Conservation (phyloP, 192 early-diverging fungal species). For the Thamnidium elegans region DNA sequence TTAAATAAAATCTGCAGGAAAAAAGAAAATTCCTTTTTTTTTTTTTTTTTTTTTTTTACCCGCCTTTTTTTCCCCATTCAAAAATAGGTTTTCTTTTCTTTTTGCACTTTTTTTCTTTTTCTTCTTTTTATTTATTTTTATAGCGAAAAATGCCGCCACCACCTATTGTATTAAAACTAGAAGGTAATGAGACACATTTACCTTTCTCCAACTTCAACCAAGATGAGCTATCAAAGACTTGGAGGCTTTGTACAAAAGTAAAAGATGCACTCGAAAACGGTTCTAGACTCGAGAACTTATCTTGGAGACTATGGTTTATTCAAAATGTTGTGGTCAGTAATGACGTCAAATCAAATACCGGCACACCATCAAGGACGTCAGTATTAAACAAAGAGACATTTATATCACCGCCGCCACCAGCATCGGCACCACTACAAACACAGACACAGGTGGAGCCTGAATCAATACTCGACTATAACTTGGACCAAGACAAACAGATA, state of each 20-base stretch:
- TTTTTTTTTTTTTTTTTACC: no score
- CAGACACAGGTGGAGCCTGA: neutral
- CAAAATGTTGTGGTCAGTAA: constrained; percentile 47
- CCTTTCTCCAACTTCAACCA: constrained; percentile 68
- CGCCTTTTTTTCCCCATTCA: neutral
- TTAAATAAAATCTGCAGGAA: constrained; percentile 23
- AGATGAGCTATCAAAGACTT: constrained; percentile 70
- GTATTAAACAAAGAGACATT: no score
- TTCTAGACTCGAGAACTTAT: constrained; percentile 76
- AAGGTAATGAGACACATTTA: constrained; percentile 67
- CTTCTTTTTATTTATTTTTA: neutral
- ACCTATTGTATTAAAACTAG: constrained; percentile 65
- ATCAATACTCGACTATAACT: constrained; percentile 7
- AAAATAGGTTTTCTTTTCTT: neutral
- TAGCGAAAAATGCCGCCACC: constrained; percentile 41
- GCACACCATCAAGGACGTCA: neutral
- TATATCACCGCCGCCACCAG: constrained; percentile 1
- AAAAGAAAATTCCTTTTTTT: no score
- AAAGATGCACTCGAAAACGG: constrained; percentile 80
- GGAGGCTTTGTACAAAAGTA: constrained; percentile 81
- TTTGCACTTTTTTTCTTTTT: neutral
- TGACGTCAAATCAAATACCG: constrained; percentile 7
- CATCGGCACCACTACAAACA: neutral
- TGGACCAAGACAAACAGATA: neutral
- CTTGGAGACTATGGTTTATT: constrained; percentile 82